phyloP scores from a whole-genome alignment of 768 basidiomycete species.

The Leccinum disarticulatum region DNA sequence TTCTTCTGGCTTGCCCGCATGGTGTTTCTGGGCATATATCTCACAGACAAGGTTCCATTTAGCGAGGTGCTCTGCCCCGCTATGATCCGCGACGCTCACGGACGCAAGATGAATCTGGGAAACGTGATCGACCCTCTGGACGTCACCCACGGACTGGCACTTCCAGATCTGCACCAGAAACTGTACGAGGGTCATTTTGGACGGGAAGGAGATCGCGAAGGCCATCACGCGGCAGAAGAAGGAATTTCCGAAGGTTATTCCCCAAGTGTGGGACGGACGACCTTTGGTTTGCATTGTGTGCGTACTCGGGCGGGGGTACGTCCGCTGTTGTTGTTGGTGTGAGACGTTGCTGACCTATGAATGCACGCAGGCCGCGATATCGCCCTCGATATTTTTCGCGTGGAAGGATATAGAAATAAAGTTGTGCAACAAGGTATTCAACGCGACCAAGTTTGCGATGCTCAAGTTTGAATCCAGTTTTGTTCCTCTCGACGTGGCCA shows the following conservation, averaged over 20 bases:
- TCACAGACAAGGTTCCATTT: slow-evolving; percentile 93
- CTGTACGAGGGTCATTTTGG: slow-evolving; percentile 44
- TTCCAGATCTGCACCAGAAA: slow-evolving; percentile 45
- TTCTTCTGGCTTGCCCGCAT: slow-evolving; percentile 99
- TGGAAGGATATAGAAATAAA: slow-evolving; percentile 99
- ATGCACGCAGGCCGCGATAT: slow-evolving; percentile 81
- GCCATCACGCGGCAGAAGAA: slow-evolving; percentile 79
- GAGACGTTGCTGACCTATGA: not conserved
- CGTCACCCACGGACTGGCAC: slow-evolving; percentile 80
- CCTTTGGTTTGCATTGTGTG: slow-evolving; percentile 89
- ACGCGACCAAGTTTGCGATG: slow-evolving; percentile 49
- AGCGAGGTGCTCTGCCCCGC: slow-evolving; percentile 91
- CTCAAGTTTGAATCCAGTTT: slow-evolving; percentile 48
- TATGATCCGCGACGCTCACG: slow-evolving; percentile 98
- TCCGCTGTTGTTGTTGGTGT: not conserved
- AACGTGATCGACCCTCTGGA: slow-evolving; percentile 98
- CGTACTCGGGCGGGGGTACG: slow-evolving; percentile 86
- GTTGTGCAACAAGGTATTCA: slow-evolving; percentile 99
- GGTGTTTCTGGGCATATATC: slow-evolving; percentile 87
- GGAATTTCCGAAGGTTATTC: slow-evolving; percentile 98
- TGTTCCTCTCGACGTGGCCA: slow-evolving; percentile 44
- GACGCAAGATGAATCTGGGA: slow-evolving; percentile 97
- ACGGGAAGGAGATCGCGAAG: slow-evolving; percentile 88
- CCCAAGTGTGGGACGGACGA: slow-evolving; percentile 99
- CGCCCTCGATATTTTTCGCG: slow-evolving; percentile 91